Evolutionary conservation across 768 basidiomycete genomes (phyloP), one percentile per base, ranked within the genome.

Genomic region (Termitomyces heimii): DNA sequence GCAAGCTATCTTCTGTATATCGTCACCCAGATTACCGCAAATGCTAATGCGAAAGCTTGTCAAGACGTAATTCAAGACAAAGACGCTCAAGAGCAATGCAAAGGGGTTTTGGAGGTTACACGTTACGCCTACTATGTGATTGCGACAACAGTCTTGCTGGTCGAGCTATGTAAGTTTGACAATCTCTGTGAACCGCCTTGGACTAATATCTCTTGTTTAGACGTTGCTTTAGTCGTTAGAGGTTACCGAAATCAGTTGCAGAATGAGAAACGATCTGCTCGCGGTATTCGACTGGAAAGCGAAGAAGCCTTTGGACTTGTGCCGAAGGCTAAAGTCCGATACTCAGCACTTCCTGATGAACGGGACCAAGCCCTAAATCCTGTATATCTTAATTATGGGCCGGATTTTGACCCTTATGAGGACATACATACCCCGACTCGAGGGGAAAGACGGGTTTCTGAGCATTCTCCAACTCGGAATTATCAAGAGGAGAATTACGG

Each of bases 91-190:
- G 60, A 64, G 4, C 77, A 79, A 60, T 88, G 85, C 62, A 63
- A 63, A 9, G 66, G 67, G 14, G 61, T 85, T 32, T 65, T 79
- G 20, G 68, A 66, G 49, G 59, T 81, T 48, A 71, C 79, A 1
- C 73, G 72, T 40, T 76, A 75, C 37, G 68, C 83, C 12, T 82
- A 80, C 61, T 70, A 77, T 51, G 77, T 66, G 28, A 66, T 83
- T 35, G 77, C 80, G 0, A 63, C 68, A 3, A 42, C 72, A 29
- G 68, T 86, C 22, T 65, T 88, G 39, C 47, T 81, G 26, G 64
- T 81, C 42, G 84, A 86, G 64, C 57, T 84, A 20, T 87, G 86
- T 86, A 63, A 63, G 85, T 75, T 14, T 35, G 5, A 37, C 35
- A 26, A 16, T n/a, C n/a, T 24, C n/a, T 37, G 12, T 26, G 24